Conservation (phyloP, 2,329 filamentous ascomycete species). For the Fusarium sarcochroum region DNA sequence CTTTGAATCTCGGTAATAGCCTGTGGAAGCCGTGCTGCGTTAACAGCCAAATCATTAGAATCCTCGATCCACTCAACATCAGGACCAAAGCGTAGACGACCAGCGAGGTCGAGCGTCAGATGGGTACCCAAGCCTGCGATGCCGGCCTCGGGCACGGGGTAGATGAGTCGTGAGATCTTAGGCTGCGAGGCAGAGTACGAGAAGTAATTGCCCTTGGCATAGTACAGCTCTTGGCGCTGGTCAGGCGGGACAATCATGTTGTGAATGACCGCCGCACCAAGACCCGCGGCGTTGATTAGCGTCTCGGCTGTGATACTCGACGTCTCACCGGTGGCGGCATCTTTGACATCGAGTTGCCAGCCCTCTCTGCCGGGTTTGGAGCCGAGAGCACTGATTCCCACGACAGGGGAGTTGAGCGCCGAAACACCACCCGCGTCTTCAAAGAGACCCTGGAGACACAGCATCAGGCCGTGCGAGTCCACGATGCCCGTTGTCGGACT, state of each 20-base stretch:
- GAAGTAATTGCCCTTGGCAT: constrained; percentile 97
- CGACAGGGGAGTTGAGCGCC: constrained; percentile 78
- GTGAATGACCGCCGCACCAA: constrained; percentile 80
- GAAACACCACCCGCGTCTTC: constrained; percentile 82
- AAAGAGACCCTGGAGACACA: constrained; percentile 81
- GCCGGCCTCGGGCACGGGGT: constrained; percentile 87
- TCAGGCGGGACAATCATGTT: constrained; percentile 81
- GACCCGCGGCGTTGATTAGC: constrained; percentile 87
- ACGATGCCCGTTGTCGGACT: constrained; percentile 90
- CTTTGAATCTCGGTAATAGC: constrained; percentile 81
- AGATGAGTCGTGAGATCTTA: constrained; percentile 79
- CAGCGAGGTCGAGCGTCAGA: constrained; percentile 88
- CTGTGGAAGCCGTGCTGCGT: constrained; percentile 70
- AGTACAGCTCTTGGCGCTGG: constrained; percentile 75
- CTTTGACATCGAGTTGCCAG: constrained; percentile 76
- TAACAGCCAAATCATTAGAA: constrained; percentile 78
- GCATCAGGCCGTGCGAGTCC: constrained; percentile 89
- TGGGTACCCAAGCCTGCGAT: constrained; percentile 91
- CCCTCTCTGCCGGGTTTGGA: constrained; percentile 66
- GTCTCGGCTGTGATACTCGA: constrained; percentile 79
- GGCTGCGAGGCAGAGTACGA: constrained; percentile 79
- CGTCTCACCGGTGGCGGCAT: constrained; percentile 61
- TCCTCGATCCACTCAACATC: constrained; percentile 93
- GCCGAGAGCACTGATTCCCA: constrained; percentile 66
- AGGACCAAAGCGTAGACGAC: constrained; percentile 90